Evolutionary conservation across 352 stramenopile species (phyloP), one percentile per base, ranked within the genome.

Genomic region (Phytopythium litorale): DNA sequence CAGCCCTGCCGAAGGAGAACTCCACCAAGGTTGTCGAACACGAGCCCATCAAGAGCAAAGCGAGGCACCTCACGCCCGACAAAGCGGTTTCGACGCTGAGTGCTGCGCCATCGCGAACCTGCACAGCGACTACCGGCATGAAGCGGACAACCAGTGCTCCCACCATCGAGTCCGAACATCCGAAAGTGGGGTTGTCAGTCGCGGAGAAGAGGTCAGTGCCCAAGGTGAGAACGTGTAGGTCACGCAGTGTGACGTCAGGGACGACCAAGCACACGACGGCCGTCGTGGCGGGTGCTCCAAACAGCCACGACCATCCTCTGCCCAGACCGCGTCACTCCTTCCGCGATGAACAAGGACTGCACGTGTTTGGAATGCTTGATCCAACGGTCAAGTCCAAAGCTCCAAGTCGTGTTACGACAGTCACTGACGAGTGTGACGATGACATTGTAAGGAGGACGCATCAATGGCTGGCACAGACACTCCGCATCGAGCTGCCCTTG

Each of bases 351-450:
- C 67, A 52, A 1, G 65, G 72, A 6, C 61, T 79, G 21, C 77
- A 60, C 7, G 64, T 76, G 16, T 81, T 75, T 60, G 60, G 63
- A 11, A 79, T 79, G 78, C 21, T 79, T 5, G 75, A 80, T 45
- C 73, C 70, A 30, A 62, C 42, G 25, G 65, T 38, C 2, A 68
- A 67, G 48, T 4, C 43, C 18, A 58, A 48, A 12, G 16, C 35
- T 40, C 21, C 16, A 16, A 51, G 2, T 11, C 16, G 25, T 18
- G 7, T 15, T 9, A 25, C 35, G 11, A 6, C 11, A 0, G 12
- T 33, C 35, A 7, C 3, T 12, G 21, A 8, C 35, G 38, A 40
- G 7, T 49, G 21, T 6, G 35, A 33, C 62, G n/a, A 25, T 46
- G 23, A 66, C 32, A 13, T 25, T 8, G 28, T 30, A 7, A 16